Evolutionary conservation across 169 alveolate species (phyloP).

Genomic region (Eimeria sp.): DNA sequence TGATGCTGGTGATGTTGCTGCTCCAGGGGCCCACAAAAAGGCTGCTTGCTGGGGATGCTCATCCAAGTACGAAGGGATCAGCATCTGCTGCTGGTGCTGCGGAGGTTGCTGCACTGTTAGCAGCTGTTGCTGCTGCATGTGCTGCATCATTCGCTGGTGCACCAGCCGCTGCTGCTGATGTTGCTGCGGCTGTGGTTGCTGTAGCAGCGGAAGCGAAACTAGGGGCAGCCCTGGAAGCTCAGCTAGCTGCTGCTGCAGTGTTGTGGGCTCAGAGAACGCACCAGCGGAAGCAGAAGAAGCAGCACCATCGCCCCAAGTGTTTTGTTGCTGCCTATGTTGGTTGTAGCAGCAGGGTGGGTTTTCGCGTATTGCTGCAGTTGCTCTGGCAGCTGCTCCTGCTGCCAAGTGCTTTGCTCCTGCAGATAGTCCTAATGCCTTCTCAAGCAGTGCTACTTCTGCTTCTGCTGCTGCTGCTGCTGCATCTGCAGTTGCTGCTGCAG

Average conservation of each 20-base stretch:
- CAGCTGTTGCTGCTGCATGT: neutral
- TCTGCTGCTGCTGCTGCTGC: constrained; percentile 16
- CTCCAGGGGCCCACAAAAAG: neutral
- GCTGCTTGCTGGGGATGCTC: neutral
- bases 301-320: neutral
- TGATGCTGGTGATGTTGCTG: constrained; percentile 32
- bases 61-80: neutral
- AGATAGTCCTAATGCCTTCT: too few species aligned
- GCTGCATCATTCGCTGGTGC: neutral
- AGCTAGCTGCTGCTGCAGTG: constrained; percentile 18
- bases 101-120: neutral
- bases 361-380: neutral
- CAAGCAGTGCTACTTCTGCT: neutral
- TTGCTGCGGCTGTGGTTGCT: constrained; percentile 15
- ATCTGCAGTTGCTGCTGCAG: constrained; percentile 24
- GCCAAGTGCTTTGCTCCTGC: neutral
- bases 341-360: neutral
- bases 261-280: neutral
- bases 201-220: constrained; percentile 3
- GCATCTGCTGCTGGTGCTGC: neutral
- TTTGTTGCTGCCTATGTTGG: neutral
- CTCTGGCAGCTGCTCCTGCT: neutral
- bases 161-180: constrained; percentile 2
- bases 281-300: constrained; percentile 17
- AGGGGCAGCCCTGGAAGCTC: neutral